A percentile compares a stretch with the other conserved stretches of the same genome.
Evolutionary conservation across 257 asterid species (phyloP).

Genomic region (Avicennia marina): DNA sequence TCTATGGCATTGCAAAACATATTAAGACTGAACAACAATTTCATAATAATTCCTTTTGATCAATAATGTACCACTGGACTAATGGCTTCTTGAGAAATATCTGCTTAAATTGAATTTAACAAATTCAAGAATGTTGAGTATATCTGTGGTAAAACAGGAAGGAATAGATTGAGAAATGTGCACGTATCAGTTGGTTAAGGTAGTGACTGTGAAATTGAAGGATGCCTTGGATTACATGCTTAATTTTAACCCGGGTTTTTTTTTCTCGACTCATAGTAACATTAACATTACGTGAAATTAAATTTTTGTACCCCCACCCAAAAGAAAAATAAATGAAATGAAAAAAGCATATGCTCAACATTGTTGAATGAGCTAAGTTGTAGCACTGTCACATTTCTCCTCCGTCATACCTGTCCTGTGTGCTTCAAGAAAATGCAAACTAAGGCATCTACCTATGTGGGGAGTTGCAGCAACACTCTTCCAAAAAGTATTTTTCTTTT

Average conservation of each 20-base stretch:
- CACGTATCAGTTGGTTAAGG: not conserved
- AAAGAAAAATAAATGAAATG: too few relatives aligned
- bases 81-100: not conserved
- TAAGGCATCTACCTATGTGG: not conserved
- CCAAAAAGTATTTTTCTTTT: not conserved
- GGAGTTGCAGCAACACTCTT: not conserved
- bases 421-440: not conserved
- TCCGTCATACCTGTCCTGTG: not conserved
- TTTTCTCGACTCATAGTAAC: too few relatives aligned
- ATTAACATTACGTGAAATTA: too few relatives aligned
- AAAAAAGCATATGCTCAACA: not conserved
- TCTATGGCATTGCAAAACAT: too few relatives aligned
- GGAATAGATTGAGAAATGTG: not conserved
- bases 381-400: not conserved
- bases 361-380: too few relatives aligned
- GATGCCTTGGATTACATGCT: not conserved
- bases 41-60: too few relatives aligned
- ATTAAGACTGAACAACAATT: too few relatives aligned
- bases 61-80: too few relatives aligned
- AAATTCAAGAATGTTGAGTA: not conserved
- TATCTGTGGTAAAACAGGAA: not conserved
- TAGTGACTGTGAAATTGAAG: conserved; percentile 2
- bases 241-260: too few relatives aligned
- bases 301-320: too few relatives aligned
- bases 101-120: not conserved